Percentiles rank a stretch among this genome's conserved stretches.
These are phyloP conservation scores for Cercospora zeae-maydis DNA, from an alignment of 2,329 filamentous ascomycete species.

Conservation along the genomic window DNA sequence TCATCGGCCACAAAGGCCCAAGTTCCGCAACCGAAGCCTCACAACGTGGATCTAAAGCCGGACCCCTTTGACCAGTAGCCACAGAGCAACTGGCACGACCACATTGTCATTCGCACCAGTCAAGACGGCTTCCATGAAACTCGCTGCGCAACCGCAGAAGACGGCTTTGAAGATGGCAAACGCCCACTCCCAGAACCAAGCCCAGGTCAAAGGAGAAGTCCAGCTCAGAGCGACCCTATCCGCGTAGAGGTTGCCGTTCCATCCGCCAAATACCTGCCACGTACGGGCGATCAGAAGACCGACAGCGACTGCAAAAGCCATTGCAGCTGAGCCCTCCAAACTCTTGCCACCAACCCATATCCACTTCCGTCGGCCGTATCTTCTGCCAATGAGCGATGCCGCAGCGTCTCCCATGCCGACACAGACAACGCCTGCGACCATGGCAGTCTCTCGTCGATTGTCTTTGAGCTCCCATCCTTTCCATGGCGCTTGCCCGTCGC, in stretches of 20 bases:
- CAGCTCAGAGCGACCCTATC: slow-evolving; percentile 8
- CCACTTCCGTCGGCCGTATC: slow-evolving; percentile 87
- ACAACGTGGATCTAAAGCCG: slow-evolving; percentile 44
- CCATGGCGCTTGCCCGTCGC: slow-evolving; percentile 55
- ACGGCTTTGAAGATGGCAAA: slow-evolving; percentile 56
- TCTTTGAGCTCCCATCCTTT: slow-evolving; percentile 68
- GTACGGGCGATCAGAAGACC: slow-evolving; percentile 67
- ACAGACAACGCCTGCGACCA: slow-evolving; percentile 89
- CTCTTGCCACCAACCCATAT: slow-evolving; percentile 96
- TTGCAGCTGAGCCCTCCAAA: slow-evolving; percentile 79
- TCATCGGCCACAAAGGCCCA: neutral
- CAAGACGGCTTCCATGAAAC: slow-evolving; percentile 88
- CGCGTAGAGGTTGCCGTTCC: slow-evolving; percentile 43
- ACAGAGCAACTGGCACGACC: slow-evolving; percentile 86
- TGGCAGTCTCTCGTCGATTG: slow-evolving; percentile 66
- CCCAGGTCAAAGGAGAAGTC: slow-evolving; percentile 5
- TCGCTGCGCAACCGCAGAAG: slow-evolving; percentile 73
- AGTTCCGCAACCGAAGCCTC: neutral
- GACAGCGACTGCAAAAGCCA: slow-evolving; percentile 71
- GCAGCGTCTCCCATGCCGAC: slow-evolving; percentile 94
- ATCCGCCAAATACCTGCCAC: slow-evolving; percentile 76
- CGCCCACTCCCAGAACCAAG: slow-evolving; percentile 26
- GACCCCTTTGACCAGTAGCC: slow-evolving; percentile 83
- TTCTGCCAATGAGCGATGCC: slow-evolving; percentile 80
- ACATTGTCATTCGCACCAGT: slow-evolving; percentile 99